phyloP scores from a whole-genome alignment of 2,329 filamentous ascomycete genomes.

The Microsporum canis region DNA sequence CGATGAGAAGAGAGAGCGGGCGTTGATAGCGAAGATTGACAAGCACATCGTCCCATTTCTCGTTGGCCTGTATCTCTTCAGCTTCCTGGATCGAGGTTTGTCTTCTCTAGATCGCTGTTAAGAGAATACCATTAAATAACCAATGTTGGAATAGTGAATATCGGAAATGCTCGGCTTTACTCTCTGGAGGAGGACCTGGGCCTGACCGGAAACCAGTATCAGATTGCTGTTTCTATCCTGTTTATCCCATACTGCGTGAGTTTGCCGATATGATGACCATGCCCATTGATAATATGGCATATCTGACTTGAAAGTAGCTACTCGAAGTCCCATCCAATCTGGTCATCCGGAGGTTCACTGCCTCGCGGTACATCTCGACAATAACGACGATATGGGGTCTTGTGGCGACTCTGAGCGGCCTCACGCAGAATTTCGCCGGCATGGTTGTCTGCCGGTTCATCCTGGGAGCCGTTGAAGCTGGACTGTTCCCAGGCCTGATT shows the following conservation, averaged over 20 bases:
- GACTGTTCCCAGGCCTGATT: constrained; percentile 56
- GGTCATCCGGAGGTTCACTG: constrained; percentile 51
- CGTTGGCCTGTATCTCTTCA: constrained; percentile 52
- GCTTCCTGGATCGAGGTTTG: constrained; percentile 55
- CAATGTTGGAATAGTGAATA: constrained; percentile 45
- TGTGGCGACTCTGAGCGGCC: constrained; percentile 44
- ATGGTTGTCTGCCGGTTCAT: constrained; percentile 59
- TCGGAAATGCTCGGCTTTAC: constrained; percentile 59
- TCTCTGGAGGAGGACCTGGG: constrained; percentile 51
- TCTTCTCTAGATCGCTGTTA: background rate
- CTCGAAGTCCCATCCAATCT: constrained; percentile 58
- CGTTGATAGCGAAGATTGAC: constrained; percentile 32
- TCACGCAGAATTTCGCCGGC: constrained; percentile 53
- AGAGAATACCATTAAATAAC: background rate
- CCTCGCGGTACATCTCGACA: constrained; percentile 44
- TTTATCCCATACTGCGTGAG: constrained; percentile 53
- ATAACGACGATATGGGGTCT: constrained; percentile 52
- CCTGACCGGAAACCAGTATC: constrained; percentile 55
- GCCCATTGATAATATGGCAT: background rate
- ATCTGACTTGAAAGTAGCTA: constrained; percentile 17
- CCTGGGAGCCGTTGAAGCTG: constrained; percentile 58
- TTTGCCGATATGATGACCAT: background rate
- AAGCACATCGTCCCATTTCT: constrained; percentile 32
- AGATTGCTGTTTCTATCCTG: constrained; percentile 54
- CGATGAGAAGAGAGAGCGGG: constrained; percentile 22